Evolutionary conservation across 495 filamentous ascomycete genomes (phyloP), one percentile per base, ranked within the genome.

Genomic region (Neurospora sp.): DNA sequence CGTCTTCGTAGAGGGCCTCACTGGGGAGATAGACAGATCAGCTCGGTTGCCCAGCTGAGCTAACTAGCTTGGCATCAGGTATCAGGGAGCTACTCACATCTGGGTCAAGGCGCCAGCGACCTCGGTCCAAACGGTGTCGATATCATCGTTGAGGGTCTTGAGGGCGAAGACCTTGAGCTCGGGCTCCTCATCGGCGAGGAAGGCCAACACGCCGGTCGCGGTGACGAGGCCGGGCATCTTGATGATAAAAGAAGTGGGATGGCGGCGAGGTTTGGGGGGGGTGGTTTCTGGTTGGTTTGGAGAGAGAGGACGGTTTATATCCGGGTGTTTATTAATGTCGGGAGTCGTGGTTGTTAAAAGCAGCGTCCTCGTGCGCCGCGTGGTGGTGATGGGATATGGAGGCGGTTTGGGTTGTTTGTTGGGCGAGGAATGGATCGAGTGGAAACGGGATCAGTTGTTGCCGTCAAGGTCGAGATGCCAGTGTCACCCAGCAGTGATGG

Each of bases 1-100:
- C 92, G 85, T 98, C 94, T 87, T 99, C 96, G 83, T 97, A 98
- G 42, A 99, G 89, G 69, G 93, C 94, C 87, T 99, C 96, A 81
- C 94, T 98, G 72, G 20, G 69, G 37, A n/a, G 18, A 20, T 35
- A 46, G 11, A 14, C 6, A 73, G 72, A 72, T 72, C 69, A 74
- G 72, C 46, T 72, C 23, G 37, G 31, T 41, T 62, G 54, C 54
- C 54, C 54, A 62, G 27, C 54, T 62, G 23, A 59, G 41, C 41
- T 75, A 83, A 77, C 69, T 3, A 37, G 72, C 70, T 14, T 69
- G 70, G 48, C 16, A 59, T 62, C 69, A 11, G 37, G 41, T 46
- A 69, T 16, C 35, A 42, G 31, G 59, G 16, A 23, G 70, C 5
- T 62, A 87, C 93, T 82, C 85, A 97, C 94, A 99, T 97, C 83